Evolutionary conservation across 495 filamentous ascomycete genomes (phyloP).

Genomic region (Lophiostoma macrostomum): DNA sequence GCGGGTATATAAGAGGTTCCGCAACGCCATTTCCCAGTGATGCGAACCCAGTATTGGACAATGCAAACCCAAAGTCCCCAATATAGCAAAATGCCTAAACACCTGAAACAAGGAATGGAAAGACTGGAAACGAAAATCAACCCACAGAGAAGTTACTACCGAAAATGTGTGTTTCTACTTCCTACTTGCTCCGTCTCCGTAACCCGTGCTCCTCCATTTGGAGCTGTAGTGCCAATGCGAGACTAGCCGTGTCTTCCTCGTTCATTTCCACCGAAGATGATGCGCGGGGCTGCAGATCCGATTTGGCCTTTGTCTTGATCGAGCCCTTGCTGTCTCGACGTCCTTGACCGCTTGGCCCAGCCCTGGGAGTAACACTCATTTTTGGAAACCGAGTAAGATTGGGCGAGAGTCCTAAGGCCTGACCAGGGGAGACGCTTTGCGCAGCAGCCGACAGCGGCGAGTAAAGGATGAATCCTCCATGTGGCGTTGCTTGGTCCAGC

Average conservation of each 20-base stretch:
- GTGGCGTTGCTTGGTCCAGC: neutral
- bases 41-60: too few relatives aligned
- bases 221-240: slow-evolving; percentile 55
- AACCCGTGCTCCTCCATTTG: slow-evolving; percentile 60
- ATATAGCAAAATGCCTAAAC: neutral
- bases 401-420: too few relatives aligned
- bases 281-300: slow-evolving; percentile 9
- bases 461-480: neutral
- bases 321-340: slow-evolving; percentile 17
- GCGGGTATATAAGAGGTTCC: too few relatives aligned
- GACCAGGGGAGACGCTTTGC: slow-evolving; percentile 1
- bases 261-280: slow-evolving; percentile 1
- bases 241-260: slow-evolving; percentile 8
- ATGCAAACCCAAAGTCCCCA: too few relatives aligned
- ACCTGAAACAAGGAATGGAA: neutral
- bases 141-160: neutral
- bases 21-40: too few relatives aligned
- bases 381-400: too few relatives aligned
- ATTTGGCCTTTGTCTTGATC: slow-evolving; percentile 14
- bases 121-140: neutral
- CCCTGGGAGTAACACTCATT: slow-evolving; percentile 15
- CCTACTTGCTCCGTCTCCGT: slow-evolving; percentile 47
- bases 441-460: slow-evolving; percentile 8
- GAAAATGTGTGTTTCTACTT: too few relatives aligned
- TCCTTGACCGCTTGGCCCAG: neutral